These are phyloP conservation scores for Eucalyptus regnans DNA, from an alignment of 345 rosid genomes.

Conservation along the genomic window DNA sequence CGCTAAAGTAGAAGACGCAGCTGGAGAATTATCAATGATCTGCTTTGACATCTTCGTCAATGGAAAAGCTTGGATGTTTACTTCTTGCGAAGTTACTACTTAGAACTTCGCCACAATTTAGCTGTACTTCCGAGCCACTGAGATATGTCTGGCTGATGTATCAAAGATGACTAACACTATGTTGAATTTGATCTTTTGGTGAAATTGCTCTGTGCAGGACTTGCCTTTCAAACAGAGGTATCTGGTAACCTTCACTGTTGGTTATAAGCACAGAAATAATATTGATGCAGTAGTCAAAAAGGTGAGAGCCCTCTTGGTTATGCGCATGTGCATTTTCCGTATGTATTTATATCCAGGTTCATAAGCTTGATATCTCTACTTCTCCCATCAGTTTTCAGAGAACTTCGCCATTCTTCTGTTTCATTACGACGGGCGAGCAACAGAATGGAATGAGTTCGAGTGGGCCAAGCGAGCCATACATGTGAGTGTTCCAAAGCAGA, in stretches of 20 bases:
- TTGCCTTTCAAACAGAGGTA: conserved; percentile 56
- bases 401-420: conserved; percentile 83
- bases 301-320: conserved; percentile 26
- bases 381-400: conserved; percentile 62
- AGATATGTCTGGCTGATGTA: conserved; percentile 37
- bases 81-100: not conserved
- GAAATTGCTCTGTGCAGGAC: conserved; percentile 43
- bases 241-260: conserved; percentile 92
- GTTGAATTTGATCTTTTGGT: not conserved
- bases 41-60: not conserved
- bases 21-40: not conserved
- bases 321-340: not conserved
- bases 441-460: conserved; percentile 97
- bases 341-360: not conserved
- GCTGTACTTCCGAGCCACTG: not conserved
- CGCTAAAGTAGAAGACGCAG: not conserved
- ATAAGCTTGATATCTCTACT: not conserved
- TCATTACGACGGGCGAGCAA: conserved; percentile 86
- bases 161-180: not conserved
- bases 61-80: not conserved
- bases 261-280: conserved; percentile 60
- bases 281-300: conserved; percentile 86
- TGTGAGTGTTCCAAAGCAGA: conserved; percentile 75
- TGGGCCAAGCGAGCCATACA: conserved; percentile 96
- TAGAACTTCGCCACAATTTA: not conserved